Evolutionary conservation across 164 flowering plant species (phyloP), one percentile per base, ranked within the genome.

Genomic region (Sedum album): DNA sequence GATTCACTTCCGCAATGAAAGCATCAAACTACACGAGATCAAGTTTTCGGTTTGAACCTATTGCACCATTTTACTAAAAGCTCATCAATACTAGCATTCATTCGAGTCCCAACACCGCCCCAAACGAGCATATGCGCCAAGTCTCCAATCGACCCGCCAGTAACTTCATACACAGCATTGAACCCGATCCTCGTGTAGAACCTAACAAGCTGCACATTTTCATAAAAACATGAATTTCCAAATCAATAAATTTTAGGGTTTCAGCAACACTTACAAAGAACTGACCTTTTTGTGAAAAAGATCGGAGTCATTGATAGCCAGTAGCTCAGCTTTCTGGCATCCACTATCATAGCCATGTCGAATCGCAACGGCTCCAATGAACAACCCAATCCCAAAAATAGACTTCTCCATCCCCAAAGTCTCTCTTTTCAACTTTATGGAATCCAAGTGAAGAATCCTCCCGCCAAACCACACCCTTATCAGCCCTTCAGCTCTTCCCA

Each of bases 31-130:
- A 57, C 62, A 57, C 2, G 18, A 57, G 18, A 11, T 74, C 72
- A 77, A 1, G 53, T 75, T 39, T 66, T 31, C 31, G 82, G 31
- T 71, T 76, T 83, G 71, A 92, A 92, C 76, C 89, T 76, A 41
- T 73, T 68, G 30, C 89, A 82, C 96, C 96, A 93, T 77, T 85
- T 89, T 5, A 80, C 17, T 42, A 93, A 74, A 66, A 93, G 96
- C 25, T 85, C 82, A 71, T 87, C 80, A 15, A 90, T 65, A 51
- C 75, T 68, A 33, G 96, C 96, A 73, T 90, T 89, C 98, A 89
- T 93, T 60, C 85, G 73, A 3, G 98, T 93, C 11, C 98, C 98
- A 17, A 78, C 76, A 11, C 96, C 96, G 71, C 96, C 98, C 98
- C 93, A 90, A 0, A 84, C 86, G 72, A 93, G 66, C 96, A 87